phyloP scores from a whole-genome alignment of 2,329 filamentous ascomycete species.

The Keithomyces neogunnii region DNA sequence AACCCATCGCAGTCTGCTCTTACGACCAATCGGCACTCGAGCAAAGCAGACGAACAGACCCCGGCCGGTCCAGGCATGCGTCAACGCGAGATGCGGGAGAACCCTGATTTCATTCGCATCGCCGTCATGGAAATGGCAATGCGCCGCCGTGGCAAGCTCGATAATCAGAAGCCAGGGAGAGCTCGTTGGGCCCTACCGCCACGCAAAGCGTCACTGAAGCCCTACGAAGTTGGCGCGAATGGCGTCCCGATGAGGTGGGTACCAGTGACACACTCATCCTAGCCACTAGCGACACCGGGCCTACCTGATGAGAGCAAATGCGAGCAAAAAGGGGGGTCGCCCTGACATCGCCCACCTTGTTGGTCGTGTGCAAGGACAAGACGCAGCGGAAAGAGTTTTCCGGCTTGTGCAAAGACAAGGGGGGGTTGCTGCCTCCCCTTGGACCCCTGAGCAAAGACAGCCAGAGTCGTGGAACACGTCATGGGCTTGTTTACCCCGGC shows the following conservation, averaged over 20 bases:
- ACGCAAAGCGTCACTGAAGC: constrained; percentile 43
- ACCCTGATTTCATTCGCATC: constrained; percentile 62
- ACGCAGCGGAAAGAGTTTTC: neutral
- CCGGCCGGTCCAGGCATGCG: constrained; percentile 37
- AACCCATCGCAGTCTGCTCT: neutral
- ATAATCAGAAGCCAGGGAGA: constrained; percentile 56
- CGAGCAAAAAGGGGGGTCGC: no score
- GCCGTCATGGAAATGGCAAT: constrained; percentile 67
- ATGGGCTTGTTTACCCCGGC: neutral
- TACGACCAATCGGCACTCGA: constrained; percentile 12
- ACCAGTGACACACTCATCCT: constrained; percentile 20
- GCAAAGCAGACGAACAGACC: constrained; percentile 21
- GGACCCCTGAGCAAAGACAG: neutral
- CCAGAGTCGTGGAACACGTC: neutral
- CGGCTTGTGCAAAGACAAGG: neutral
- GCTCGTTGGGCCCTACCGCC: constrained; percentile 62
- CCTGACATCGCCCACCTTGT: no score
- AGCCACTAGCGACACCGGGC: constrained; percentile 1
- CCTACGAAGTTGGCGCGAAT: constrained; percentile 48
- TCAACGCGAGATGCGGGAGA: constrained; percentile 61
- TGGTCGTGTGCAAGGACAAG: neutral
- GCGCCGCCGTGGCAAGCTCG: constrained; percentile 57
- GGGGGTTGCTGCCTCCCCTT: neutral
- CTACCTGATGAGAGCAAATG: no score
- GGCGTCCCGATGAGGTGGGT: constrained; percentile 55